Conservation (phyloP, 2,329 filamentous ascomycete genomes). For the Alternaria ventricosa region DNA sequence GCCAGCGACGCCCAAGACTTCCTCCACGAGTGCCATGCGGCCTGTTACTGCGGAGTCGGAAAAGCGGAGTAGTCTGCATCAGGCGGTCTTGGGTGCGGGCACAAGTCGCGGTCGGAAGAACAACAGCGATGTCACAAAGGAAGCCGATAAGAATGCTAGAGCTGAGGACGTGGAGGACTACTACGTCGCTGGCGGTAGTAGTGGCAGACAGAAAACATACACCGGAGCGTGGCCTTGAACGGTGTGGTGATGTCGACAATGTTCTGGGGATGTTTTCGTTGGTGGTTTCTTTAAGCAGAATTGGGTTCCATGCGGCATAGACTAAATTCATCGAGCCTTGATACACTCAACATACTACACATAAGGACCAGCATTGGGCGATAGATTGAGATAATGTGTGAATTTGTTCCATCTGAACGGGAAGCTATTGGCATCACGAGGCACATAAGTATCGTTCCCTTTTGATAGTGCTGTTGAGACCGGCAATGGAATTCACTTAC, state of each 20-base stretch:
- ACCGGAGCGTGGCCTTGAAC: constrained; percentile 2
- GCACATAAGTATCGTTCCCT: background rate
- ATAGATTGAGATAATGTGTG: background rate
- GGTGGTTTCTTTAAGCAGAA: background rate
- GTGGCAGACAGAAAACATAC: background rate
- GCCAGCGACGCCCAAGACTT: background rate
- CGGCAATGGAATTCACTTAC: background rate
- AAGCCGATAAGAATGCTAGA: background rate
- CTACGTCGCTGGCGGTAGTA: background rate
- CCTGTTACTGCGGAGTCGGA: background rate
- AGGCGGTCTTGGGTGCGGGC: background rate
- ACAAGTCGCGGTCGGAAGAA: background rate
- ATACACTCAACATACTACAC: background rate
- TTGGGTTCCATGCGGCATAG: background rate
- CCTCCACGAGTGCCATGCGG: background rate
- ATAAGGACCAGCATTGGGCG: background rate
- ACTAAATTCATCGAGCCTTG: background rate
- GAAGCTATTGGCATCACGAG: background rate
- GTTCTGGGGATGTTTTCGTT: background rate
- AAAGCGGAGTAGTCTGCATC: background rate
- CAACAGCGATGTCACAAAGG: background rate
- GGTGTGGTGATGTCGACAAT: background rate
- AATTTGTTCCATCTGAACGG: background rate
- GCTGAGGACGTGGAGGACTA: background rate
- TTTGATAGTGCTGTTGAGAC: background rate